These are phyloP conservation scores for Aspergillus sojae DNA, from an alignment of 2,329 filamentous ascomycete genomes.

Conservation along the genomic window DNA sequence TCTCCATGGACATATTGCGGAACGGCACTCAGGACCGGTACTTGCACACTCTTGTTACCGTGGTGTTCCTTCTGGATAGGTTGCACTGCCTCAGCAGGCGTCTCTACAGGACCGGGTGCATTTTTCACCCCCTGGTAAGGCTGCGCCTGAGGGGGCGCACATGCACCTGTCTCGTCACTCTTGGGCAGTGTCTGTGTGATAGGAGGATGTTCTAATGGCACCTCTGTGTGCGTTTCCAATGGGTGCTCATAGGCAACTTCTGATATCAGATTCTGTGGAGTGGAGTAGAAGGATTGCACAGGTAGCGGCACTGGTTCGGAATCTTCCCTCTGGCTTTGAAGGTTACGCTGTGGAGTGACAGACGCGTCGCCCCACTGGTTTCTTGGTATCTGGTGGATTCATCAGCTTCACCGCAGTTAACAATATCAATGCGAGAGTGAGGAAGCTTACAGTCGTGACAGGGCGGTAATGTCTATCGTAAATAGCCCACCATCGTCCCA, in stretches of 20 bases:
- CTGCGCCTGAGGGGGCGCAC: background rate
- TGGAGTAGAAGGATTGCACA: background rate
- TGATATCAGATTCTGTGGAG: background rate
- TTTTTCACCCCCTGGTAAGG: background rate
- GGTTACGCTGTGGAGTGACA: background rate
- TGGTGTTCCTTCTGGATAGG: background rate
- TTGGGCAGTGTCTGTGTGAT: background rate
- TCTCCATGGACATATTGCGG: constrained; percentile 50
- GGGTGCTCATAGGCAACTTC: background rate
- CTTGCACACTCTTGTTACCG: constrained; percentile 2
- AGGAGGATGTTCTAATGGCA: background rate
- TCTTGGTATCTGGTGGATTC: constrained; percentile 1
- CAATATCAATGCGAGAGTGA: too few relatives aligned
- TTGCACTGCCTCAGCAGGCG: constrained; percentile 1
- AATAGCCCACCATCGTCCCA: constrained; percentile 89
- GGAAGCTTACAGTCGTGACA: constrained; percentile 24
- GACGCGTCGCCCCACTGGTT: background rate
- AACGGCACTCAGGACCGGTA: constrained; percentile 39
- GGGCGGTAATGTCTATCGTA: constrained; percentile 81
- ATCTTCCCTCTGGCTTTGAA: background rate
- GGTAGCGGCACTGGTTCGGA: background rate
- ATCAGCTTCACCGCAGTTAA: background rate
- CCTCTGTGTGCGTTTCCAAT: background rate
- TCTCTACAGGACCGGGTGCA: background rate
- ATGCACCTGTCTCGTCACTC: background rate